These are phyloP conservation scores for Mycena rebaudengoi DNA, from an alignment of 768 basidiomycete genomes.

Conservation along the genomic window DNA sequence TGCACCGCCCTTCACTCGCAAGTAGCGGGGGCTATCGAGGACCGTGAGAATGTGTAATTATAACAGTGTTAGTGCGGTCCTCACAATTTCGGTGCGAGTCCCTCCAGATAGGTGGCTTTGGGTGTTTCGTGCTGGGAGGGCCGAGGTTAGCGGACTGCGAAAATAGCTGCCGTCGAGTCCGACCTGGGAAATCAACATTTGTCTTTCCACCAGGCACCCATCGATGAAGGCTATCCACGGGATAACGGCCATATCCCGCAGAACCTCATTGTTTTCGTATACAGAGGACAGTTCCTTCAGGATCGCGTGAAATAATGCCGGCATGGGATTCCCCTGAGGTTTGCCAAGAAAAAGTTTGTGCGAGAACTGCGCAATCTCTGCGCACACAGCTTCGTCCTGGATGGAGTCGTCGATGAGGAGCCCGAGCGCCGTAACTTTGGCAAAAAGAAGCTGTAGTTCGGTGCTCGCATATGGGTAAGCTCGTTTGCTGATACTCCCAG, in stretches of 20 bases:
- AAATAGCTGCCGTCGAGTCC: not conserved
- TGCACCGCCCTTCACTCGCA: slow-evolving; percentile 14
- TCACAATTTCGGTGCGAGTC: not conserved
- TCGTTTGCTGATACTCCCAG: slow-evolving; percentile 3
- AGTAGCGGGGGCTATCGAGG: slow-evolving; percentile 4
- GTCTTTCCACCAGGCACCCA: slow-evolving; percentile 9
- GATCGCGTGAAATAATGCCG: not conserved
- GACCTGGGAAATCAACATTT: slow-evolving; percentile 2
- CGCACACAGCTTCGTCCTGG: slow-evolving; percentile 1
- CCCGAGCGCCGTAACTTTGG: slow-evolving; percentile 11
- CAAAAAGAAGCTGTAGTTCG: slow-evolving; percentile 7
- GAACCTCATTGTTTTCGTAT: not conserved
- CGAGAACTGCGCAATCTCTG: slow-evolving; percentile 6
- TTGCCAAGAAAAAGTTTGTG: slow-evolving; percentile 4
- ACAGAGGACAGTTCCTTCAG: slow-evolving; percentile 5
- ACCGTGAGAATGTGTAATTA: not conserved
- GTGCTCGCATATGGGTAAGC: slow-evolving; percentile 1
- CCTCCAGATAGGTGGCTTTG: not conserved
- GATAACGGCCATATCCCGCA: slow-evolving; percentile 2
- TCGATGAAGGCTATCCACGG: slow-evolving; percentile 13
- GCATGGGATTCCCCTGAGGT: slow-evolving; percentile 1
- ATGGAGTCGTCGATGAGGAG: slow-evolving; percentile 18
- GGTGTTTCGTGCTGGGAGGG: not conserved
- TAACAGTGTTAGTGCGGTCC: not conserved
- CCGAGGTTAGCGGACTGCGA: not conserved